phyloP scores from a whole-genome alignment of 2,329 filamentous ascomycete species.

The Escovopsis sp. region DNA sequence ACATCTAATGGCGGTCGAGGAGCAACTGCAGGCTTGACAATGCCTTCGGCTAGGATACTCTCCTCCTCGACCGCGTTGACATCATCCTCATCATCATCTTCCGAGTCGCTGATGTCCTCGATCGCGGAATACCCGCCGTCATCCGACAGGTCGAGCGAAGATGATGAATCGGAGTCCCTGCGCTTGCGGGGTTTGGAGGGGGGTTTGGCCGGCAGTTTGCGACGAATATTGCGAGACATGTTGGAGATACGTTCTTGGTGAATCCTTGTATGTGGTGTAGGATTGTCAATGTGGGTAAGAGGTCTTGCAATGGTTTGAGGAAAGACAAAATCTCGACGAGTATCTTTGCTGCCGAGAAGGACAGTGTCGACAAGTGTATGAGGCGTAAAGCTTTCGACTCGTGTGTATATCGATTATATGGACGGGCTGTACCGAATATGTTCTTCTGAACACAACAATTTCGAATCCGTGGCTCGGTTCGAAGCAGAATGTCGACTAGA shows the following conservation, averaged over 20 bases:
- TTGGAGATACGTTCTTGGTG: conserved; percentile 4
- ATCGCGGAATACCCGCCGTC: conserved; percentile 63
- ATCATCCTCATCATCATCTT: conserved; percentile 64
- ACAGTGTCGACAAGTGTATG: not conserved
- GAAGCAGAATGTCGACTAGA: not conserved
- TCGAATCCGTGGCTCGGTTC: not conserved
- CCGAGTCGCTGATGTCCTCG: conserved; percentile 65
- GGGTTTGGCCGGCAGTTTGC: conserved; percentile 28
- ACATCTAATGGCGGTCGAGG: conserved; percentile 34
- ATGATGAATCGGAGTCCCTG: conserved; percentile 38
- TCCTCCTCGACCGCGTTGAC: conserved; percentile 66
- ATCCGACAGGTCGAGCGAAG: conserved; percentile 44
- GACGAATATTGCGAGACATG: conserved; percentile 41
- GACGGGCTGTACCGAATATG: not conserved
- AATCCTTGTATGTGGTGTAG: not conserved
- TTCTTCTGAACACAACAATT: not conserved
- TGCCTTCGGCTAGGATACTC: conserved; percentile 44
- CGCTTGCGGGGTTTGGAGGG: conserved; percentile 32
- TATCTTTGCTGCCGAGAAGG: not conserved
- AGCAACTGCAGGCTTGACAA: conserved; percentile 25
- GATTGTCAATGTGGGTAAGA: not conserved
- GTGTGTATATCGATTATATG: too few relatives aligned
- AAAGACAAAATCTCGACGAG: not conserved
- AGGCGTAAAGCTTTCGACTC: not conserved
- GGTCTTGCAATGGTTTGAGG: not conserved